Conservation (phyloP, 2,329 filamentous ascomycete genomes). For the Paecilomyces formosus region DNA sequence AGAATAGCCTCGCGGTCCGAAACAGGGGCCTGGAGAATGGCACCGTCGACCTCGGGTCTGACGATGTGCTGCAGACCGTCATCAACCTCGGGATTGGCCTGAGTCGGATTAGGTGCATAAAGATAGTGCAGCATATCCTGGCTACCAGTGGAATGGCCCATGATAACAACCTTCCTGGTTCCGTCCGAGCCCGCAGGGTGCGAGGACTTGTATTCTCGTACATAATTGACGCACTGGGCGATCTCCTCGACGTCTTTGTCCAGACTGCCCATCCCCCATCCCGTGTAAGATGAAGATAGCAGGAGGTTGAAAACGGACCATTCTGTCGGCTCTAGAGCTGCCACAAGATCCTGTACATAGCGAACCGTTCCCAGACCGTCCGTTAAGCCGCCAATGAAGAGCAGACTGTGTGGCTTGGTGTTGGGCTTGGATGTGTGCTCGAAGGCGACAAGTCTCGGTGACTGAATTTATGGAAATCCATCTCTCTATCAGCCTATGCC, state of each 20-base stretch:
- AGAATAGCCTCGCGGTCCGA: constrained; percentile 64
- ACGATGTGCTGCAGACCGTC: constrained; percentile 22
- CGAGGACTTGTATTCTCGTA: constrained; percentile 30
- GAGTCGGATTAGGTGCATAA: constrained; percentile 33
- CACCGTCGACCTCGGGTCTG: constrained; percentile 58
- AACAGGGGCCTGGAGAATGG: constrained; percentile 72
- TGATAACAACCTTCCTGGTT: constrained; percentile 52
- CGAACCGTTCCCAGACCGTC: constrained; percentile 50
- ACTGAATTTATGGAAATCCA: constrained; percentile 15
- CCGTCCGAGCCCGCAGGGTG: constrained; percentile 2
- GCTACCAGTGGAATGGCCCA: constrained; percentile 64
- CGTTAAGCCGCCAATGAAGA: constrained; percentile 54
- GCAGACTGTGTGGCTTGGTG: constrained; percentile 40
- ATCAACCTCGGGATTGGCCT: constrained; percentile 19
- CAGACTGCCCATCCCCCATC: constrained; percentile 49
- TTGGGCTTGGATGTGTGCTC: constrained; percentile 25
- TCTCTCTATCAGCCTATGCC: not conserved
- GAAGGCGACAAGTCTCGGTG: constrained; percentile 32
- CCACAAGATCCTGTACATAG: constrained; percentile 46
- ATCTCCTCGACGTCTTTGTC: constrained; percentile 49
- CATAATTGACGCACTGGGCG: constrained; percentile 44
- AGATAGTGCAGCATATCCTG: constrained; percentile 63
- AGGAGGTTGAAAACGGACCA: constrained; percentile 49
- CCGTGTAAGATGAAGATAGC: constrained; percentile 46
- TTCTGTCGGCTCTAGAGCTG: constrained; percentile 37